Evolutionary conservation across 768 basidiomycete species (phyloP), one percentile per base, ranked within the genome.

Genomic region (Piloderma croceum): DNA sequence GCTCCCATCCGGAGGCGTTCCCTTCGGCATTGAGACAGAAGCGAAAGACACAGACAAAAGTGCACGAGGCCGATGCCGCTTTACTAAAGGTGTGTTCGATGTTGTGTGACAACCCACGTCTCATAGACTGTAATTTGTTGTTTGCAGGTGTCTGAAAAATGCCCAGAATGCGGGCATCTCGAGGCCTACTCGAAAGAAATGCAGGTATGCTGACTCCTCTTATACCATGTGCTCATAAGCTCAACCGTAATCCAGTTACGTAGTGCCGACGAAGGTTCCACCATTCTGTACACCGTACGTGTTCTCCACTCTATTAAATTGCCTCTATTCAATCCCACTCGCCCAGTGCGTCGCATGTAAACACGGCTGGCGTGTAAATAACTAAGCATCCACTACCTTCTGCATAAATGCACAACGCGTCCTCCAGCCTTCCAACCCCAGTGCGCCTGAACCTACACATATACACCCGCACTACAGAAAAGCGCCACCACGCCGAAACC

Each of bases 211-310:
- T 34, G 13, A 27, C 17, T 38, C 37, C 21, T 22, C 13, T 10
- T 15, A 29, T 24, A 31, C 31, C n/a, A 36, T 38, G 18, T 42
- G n/a, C n/a, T n/a, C n/a, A n/a, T n/a, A n/a, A n/a, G n/a, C n/a
- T n/a, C n/a, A n/a, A n/a, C n/a, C n/a, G n/a, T n/a, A n/a, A 24
- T 15, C 29, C 58, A 89, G 86, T 67, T 88, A 58, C 79, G 91
- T 36, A 88, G 89, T 49, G 92, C 90, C 27, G 92, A 94, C 62
- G 92, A 94, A 70, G 92, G 92, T 3, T 88, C 89, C 23, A 96
- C 91, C 10, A 81, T 93, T 52, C 82, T 94, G 60, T 96, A 93
- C 62, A 90, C 83, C n/a, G 91, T 91, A 57, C 45, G 85, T 70
- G 23, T 46, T 36, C 35, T 31, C 22, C 36, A 36, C 25, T 38